Conservation (phyloP, 257 asterid genomes). For the Capsicum baccatum region DNA sequence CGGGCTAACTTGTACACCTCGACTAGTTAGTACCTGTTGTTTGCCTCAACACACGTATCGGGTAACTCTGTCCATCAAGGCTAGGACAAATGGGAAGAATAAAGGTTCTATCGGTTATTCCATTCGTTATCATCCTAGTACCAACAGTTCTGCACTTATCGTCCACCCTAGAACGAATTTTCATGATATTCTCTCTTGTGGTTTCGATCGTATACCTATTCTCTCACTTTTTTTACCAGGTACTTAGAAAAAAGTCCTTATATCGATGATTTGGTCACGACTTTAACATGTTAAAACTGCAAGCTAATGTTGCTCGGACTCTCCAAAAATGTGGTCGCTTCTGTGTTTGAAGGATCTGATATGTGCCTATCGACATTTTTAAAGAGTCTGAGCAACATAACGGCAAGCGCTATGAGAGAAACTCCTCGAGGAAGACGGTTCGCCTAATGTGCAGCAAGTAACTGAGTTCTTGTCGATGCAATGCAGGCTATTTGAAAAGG, state of each 20-base stretch:
- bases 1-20: too few relatives aligned
- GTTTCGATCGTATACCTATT: slow-evolving; percentile 50
- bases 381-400: background rate
- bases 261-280: background rate
- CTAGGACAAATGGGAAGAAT: background rate
- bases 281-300: background rate
- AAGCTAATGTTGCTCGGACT: background rate
- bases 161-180: slow-evolving; percentile 32
- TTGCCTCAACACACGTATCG: background rate
- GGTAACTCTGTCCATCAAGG: too few relatives aligned
- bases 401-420: slow-evolving; percentile 29
- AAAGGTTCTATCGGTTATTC: slow-evolving; percentile 62
- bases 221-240: slow-evolving; percentile 73
- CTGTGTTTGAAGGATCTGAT: background rate
- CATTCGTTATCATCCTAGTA: slow-evolving; percentile 50
- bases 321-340: background rate
- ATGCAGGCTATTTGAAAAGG: slow-evolving; percentile 52
- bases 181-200: slow-evolving; percentile 45
- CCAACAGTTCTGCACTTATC: slow-evolving; percentile 41
- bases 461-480: background rate
- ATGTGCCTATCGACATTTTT: background rate
- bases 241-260: slow-evolving; percentile 20
- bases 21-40: background rate
- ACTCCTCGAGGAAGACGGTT: slow-evolving; percentile 43
- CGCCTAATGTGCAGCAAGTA: slow-evolving; percentile 18